Percentiles rank a stretch among this genome's conserved stretches.
These are phyloP conservation scores for Plasmodium cynomolgi DNA, from an alignment of 169 alveolate genomes.

Conservation along the genomic window DNA sequence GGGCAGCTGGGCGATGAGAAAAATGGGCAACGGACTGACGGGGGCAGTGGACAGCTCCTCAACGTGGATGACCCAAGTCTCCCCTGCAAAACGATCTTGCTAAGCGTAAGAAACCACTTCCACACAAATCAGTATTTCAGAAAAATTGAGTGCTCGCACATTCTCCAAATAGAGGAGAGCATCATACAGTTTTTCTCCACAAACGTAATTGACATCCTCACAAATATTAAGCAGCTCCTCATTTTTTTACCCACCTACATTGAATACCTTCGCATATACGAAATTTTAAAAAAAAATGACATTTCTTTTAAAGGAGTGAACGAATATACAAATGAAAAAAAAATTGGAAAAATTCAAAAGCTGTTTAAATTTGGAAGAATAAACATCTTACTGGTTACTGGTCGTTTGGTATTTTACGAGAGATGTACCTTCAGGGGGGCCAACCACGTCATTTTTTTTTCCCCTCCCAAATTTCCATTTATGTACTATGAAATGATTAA, in stretches of 20 bases:
- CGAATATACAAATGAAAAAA: constrained; percentile 70
- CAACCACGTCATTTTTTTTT: constrained; percentile 61
- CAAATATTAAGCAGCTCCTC: constrained; percentile 53
- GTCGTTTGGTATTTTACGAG: constrained; percentile 66
- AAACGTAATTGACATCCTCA: constrained; percentile 44
- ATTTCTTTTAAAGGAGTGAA: constrained; percentile 65
- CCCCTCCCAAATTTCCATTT: constrained; percentile 59
- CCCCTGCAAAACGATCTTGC: constrained; percentile 1
- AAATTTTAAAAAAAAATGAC: constrained; percentile 65
- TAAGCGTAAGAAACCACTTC: constrained; percentile 18
- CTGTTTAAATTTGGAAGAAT: constrained; percentile 56
- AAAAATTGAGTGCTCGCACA: constrained; percentile 46
- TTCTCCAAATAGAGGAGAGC: constrained; percentile 57
- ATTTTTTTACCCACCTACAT: constrained; percentile 70
- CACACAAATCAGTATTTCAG: constrained; percentile 56
- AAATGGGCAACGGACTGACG: not conserved
- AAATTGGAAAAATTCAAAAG: constrained; percentile 38
- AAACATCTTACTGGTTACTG: constrained; percentile 59
- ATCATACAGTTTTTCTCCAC: constrained; percentile 44
- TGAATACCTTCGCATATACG: constrained; percentile 47
- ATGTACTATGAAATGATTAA: constrained; percentile 67
- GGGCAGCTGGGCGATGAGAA: not conserved
- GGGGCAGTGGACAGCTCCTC: not conserved
- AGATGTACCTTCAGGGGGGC: constrained; percentile 70
- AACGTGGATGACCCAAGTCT: not conserved